Evolutionary conservation across 768 basidiomycete species (phyloP).

Genomic region (Dioszegia hungarica): DNA sequence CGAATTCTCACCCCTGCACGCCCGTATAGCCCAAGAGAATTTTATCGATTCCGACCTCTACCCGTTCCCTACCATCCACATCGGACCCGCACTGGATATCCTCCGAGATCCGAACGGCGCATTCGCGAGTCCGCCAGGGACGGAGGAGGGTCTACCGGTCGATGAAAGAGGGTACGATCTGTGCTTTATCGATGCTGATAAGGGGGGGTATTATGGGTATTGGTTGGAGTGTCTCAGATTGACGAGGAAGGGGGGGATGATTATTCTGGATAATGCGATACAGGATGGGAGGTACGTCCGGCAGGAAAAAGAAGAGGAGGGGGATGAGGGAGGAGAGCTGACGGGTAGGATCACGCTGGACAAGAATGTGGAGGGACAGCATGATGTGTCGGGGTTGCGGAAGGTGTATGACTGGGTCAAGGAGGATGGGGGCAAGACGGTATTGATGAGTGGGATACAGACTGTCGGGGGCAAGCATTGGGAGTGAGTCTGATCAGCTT

Average conservation of each 20-base stretch:
- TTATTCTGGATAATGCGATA: constrained; percentile 49
- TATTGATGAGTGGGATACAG: constrained; percentile 31
- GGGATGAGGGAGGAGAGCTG: background rate
- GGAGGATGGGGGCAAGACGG: constrained; percentile 35
- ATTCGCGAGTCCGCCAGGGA: constrained; percentile 18
- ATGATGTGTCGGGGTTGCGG: constrained; percentile 27
- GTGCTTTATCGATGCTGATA: constrained; percentile 70
- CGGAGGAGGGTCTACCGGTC: constrained; percentile 9
- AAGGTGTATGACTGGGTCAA: constrained; percentile 40
- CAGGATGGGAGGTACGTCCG: constrained; percentile 29
- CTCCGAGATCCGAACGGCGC: constrained; percentile 12
- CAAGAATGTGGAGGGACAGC: constrained; percentile 10
- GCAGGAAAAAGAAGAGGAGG: background rate
- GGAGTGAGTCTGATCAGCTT: constrained; percentile 28
- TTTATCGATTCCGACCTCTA: constrained; percentile 57
- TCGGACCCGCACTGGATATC: constrained; percentile 49
- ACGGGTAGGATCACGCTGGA: constrained; percentile 16
- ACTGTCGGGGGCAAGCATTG: constrained; percentile 39
- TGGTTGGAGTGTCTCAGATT: constrained; percentile 62
- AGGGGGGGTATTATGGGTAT: constrained; percentile 57
- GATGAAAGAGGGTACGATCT: constrained; percentile 56
- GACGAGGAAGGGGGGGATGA: constrained; percentile 59
- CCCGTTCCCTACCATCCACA: constrained; percentile 54
- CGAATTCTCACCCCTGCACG: constrained; percentile 43
- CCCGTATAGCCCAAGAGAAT: constrained; percentile 58